Evolutionary conservation across 1,139 yeast genomes (phyloP), one percentile per base, ranked within the genome.

Genomic region (Diutina sp.): DNA sequence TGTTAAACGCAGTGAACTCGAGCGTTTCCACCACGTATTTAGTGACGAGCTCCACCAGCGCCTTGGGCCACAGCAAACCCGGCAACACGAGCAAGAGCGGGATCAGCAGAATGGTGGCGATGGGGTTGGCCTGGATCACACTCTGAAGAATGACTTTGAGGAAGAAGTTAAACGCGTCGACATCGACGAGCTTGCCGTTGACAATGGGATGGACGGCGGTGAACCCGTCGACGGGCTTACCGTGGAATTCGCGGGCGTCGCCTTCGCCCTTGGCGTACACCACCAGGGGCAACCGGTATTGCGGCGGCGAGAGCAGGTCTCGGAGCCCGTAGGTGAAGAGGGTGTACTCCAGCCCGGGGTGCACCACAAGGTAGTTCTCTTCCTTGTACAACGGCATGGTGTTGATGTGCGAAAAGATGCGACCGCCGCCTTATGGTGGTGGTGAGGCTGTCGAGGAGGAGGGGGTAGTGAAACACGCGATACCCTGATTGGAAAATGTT

Each of bases 341-440:
- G 0, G 97, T 89, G 57, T 78, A 72, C 58, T 73, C 76, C 2
- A 95, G 85, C n/a, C 97, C 96, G 1, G 96, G 90, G 59, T 89
- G 84, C 51, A 91, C 80, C 56, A 90, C 80, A 71, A 77, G 70
- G 62, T 80, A 77, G 67, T 77, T 78, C 60, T 80, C 85, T 70
- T 82, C 87, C 65, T 84, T 77, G 66, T 79, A 82, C 61, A 79
- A 76, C 25, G 85, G 85, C 84, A 83, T 82, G 38, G 52, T 32
- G 38, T 32, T 32, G 38, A 32, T 32, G 38, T 32, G 38, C 38
- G 38, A 32, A 32, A 32, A 32, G 38, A 9, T 8, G 12, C 12
- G 12, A 32, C 38, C 12, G 9, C 12, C 9, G 12, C 38, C 38
- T 32, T 32, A 32, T 32, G 38, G 38, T 32, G 11, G 35, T 11